Evolutionary conservation across 169 alveolate genomes (phyloP).

Genomic region (Hepatocystis sp.): DNA sequence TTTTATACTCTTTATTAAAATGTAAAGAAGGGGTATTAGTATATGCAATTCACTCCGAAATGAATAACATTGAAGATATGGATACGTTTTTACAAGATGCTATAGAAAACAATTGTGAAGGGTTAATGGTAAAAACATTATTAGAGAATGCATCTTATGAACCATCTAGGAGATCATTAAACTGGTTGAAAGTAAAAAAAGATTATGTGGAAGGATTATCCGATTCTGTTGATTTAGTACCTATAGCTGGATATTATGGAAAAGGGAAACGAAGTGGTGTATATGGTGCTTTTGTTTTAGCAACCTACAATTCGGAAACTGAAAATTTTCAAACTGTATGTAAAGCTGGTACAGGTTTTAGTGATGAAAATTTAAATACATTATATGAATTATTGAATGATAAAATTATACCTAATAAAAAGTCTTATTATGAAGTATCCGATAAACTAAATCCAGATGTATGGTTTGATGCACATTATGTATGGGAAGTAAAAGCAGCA

Average conservation of each 20-base stretch:
- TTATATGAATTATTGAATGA: conserved; percentile 89
- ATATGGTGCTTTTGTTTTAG: conserved; percentile 97
- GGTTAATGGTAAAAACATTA: conserved; percentile 98
- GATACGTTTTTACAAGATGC: conserved; percentile 89
- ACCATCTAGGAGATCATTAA: conserved; percentile 98
- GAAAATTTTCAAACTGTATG: conserved; percentile 96
- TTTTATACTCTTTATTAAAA: conserved; percentile 66
- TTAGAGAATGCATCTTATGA: conserved; percentile 97
- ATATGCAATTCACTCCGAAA: conserved; percentile 85
- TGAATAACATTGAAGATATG: conserved; percentile 85
- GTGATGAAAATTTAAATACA: conserved; percentile 92
- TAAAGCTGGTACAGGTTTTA: conserved; percentile 98
- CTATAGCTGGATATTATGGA: conserved; percentile 98
- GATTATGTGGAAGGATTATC: conserved; percentile 97
- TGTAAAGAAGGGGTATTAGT: conserved; percentile 77
- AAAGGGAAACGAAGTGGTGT: conserved; percentile 95
- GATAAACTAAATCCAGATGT: conserved; percentile 89
- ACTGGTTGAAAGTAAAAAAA: conserved; percentile 99
- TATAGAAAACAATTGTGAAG: conserved; percentile 95
- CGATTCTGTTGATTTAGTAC: conserved; percentile 98
- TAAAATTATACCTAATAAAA: conserved; percentile 84
- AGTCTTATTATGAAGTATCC: conserved; percentile 80
- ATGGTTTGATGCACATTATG: conserved; percentile 93
- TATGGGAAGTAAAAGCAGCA: conserved; percentile 98
- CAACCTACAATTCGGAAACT: conserved; percentile 95